Conservation (phyloP, 2,329 filamentous ascomycete genomes). For the Berkeleyomyces rouxiae region DNA sequence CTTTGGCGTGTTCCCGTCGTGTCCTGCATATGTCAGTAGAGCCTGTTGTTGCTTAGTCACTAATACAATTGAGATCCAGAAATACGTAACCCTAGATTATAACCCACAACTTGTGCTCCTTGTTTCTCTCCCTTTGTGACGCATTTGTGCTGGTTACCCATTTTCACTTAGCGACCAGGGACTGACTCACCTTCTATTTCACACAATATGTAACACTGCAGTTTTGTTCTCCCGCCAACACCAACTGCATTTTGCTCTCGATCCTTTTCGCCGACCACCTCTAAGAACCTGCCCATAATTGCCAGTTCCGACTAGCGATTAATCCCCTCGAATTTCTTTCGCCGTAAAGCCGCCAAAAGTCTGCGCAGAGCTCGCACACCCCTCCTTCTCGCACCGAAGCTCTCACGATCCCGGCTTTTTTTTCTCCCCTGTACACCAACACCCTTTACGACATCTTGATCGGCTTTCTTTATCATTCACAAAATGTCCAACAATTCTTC, state of each 20-base stretch:
- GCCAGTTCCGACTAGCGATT: neutral
- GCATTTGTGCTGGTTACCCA: neutral
- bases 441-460: neutral
- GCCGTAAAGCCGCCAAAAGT: neutral
- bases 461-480: too few relatives aligned
- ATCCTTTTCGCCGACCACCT: neutral
- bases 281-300: neutral
- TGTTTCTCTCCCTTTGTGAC: neutral
- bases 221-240: neutral
- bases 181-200: neutral
- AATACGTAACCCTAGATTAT: too few relatives aligned
- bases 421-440: neutral
- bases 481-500: slow-evolving; percentile 1
- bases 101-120: too few relatives aligned
- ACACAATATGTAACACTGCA: too few relatives aligned
- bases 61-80: too few relatives aligned
- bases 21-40: too few relatives aligned
- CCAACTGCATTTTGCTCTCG: neutral
- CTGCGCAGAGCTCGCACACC: neutral
- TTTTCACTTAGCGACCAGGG: neutral
- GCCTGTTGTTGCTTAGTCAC: too few relatives aligned
- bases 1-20: too few relatives aligned
- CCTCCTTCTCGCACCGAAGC: neutral
- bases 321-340: neutral
- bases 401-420: neutral